phyloP scores from a whole-genome alignment of 2,329 filamentous ascomycete species.

The Microascus cirrosus region DNA sequence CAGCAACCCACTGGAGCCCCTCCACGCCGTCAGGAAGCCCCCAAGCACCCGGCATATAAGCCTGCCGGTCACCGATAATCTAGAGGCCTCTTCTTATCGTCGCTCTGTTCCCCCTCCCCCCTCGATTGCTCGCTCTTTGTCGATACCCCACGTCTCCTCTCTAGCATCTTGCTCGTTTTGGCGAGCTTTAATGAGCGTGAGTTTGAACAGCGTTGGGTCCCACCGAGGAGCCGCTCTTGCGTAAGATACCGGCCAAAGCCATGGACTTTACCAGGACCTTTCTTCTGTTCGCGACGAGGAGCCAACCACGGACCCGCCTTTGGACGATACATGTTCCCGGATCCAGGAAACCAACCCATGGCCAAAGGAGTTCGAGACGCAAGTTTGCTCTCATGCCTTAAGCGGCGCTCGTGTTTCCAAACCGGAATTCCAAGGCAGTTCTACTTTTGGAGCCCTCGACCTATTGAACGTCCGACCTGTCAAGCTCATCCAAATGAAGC shows the following conservation, averaged over 20 bases:
- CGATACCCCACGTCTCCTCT: neutral
- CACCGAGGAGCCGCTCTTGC: neutral
- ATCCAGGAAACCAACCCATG: neutral
- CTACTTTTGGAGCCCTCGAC: neutral
- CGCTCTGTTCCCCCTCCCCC: neutral
- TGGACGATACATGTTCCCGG: neutral
- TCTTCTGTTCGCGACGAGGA: neutral
- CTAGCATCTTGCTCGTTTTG: neutral
- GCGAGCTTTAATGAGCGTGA: neutral
- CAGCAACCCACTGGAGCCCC: neutral
- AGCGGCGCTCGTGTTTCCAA: neutral
- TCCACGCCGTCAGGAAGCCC: conserved; percentile 3
- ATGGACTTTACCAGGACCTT: neutral
- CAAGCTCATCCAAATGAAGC: neutral
- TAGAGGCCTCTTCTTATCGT: neutral
- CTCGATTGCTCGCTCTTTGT: neutral
- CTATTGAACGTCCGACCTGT: neutral
- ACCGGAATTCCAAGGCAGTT: neutral
- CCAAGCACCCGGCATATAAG: conserved; percentile 4
- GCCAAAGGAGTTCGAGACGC: neutral
- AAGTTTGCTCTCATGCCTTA: conserved; percentile 3
- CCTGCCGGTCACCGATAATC: neutral
- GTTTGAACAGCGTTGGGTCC: neutral
- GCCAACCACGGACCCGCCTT: neutral
- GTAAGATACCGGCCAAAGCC: neutral